Percentiles rank a stretch among this genome's conserved stretches.
phyloP scores from a whole-genome alignment of 148 eudicot genomes.

The Fagopyrum tataricum region DNA sequence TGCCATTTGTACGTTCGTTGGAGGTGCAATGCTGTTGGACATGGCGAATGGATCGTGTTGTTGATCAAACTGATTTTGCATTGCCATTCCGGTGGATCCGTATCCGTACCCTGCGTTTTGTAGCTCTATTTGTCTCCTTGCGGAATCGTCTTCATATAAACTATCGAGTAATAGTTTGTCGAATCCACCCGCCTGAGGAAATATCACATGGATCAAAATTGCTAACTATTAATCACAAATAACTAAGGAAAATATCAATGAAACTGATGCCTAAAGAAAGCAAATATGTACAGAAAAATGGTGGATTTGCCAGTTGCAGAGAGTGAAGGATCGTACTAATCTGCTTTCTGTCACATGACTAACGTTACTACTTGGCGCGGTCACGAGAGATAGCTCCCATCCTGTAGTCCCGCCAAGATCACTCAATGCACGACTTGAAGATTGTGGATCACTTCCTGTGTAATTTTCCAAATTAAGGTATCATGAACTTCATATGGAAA shows the following conservation, averaged over 20 bases:
- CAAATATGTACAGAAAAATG: neutral
- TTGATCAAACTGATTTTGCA: constrained; percentile 45
- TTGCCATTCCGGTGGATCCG: constrained; percentile 28
- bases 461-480: constrained; percentile 10
- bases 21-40: constrained; percentile 57
- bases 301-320: neutral
- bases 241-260: no score
- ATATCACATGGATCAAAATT: no score
- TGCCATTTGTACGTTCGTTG: constrained; percentile 79
- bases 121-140: constrained; percentile 69
- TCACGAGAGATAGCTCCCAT: constrained; percentile 94
- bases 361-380: constrained; percentile 58
- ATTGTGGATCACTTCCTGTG: constrained; percentile 47
- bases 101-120: constrained; percentile 71
- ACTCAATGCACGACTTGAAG: constrained; percentile 33
- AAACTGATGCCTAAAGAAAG: constrained; percentile 8
- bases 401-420: constrained; percentile 65
- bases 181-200: constrained; percentile 81
- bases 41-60: constrained; percentile 54
- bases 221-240: no score
- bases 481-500: neutral
- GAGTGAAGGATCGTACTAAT: constrained; percentile 44
- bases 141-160: constrained; percentile 71
- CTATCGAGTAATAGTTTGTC: constrained; percentile 82
- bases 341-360: constrained; percentile 36